A percentile compares a stretch with the other conserved stretches of the same genome.
Evolutionary conservation across 371 early-diverging fungal species (phyloP).

Genomic region (Saksenaea vasiformis): DNA sequence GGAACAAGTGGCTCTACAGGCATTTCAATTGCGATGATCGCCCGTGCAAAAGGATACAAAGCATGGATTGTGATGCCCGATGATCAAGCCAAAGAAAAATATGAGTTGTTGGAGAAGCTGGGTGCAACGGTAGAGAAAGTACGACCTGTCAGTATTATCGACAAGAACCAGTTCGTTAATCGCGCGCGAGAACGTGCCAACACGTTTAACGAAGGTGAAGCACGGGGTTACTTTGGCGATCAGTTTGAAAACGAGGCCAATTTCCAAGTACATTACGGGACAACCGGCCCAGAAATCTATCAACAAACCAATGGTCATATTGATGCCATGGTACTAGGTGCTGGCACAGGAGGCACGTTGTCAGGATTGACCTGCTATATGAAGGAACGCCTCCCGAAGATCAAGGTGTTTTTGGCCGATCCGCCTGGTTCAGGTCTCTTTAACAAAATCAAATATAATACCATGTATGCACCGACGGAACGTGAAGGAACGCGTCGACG

Average conservation of each 20-base stretch:
- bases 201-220: slow-evolving; percentile 51
- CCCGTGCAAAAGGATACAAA: slow-evolving; percentile 83
- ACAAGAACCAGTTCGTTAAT: slow-evolving; percentile 90
- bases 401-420: slow-evolving; percentile 85
- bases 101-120: slow-evolving; percentile 75
- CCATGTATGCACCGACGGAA: slow-evolving; percentile 88
- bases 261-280: slow-evolving; percentile 74
- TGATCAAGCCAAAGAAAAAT: slow-evolving; percentile 91
- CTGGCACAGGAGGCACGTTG: slow-evolving; percentile 95
- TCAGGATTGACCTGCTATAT: slow-evolving; percentile 86
- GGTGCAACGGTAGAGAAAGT: slow-evolving; percentile 94
- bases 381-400: slow-evolving; percentile 61
- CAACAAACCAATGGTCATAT: slow-evolving; percentile 69
- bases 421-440: slow-evolving; percentile 93
- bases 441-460: slow-evolving; percentile 87
- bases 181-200: slow-evolving; percentile 78
- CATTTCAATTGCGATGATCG: slow-evolving; percentile 82
- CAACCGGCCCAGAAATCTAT: slow-evolving; percentile 91
- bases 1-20: slow-evolving; percentile 93
- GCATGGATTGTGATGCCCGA: slow-evolving; percentile 97
- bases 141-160: slow-evolving; percentile 90
- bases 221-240: slow-evolving; percentile 69
- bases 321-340: slow-evolving; percentile 87
- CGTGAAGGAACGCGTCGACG: slow-evolving; percentile 89
- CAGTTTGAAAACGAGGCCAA: slow-evolving; percentile 95